Conservation (phyloP, 2,329 filamentous ascomycete species). For the Fusarium protoensiforme region DNA sequence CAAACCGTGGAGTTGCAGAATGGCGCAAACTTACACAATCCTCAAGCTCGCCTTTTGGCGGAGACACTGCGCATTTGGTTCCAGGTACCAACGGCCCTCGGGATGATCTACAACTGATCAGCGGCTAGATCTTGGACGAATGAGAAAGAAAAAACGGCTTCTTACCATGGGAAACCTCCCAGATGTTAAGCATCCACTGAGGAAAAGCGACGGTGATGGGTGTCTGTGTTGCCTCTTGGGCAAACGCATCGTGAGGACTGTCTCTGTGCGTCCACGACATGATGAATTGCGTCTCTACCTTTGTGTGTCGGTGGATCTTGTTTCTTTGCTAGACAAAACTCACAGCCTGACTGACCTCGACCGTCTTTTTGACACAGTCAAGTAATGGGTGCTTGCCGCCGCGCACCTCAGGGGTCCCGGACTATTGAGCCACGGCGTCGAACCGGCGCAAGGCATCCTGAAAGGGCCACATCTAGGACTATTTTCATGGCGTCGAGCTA, state of each 20-base stretch:
- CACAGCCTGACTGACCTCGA: background rate
- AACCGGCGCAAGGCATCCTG: background rate
- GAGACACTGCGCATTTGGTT: slow-evolving; percentile 35
- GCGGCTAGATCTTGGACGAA: background rate
- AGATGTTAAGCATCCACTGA: slow-evolving; percentile 43
- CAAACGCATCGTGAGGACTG: slow-evolving; percentile 39
- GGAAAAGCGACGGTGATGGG: slow-evolving; percentile 31
- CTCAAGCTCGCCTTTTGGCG: slow-evolving; percentile 39
- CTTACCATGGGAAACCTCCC: slow-evolving; percentile 39
- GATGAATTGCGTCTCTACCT: background rate
- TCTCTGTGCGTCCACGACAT: slow-evolving; percentile 45
- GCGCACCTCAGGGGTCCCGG: background rate
- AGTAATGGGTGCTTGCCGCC: background rate
- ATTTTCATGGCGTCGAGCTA: slow-evolving; percentile 1
- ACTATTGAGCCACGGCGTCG: background rate
- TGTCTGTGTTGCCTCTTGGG: slow-evolving; percentile 35
- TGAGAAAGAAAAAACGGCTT: accelerated
- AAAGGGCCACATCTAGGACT: slow-evolving; percentile 7
- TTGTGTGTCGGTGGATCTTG: background rate
- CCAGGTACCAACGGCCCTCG: slow-evolving; percentile 41
- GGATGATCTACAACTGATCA: slow-evolving; percentile 35
- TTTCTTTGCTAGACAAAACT: background rate
- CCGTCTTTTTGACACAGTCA: slow-evolving; percentile 8
- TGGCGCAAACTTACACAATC: slow-evolving; percentile 42
- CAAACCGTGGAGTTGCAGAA: background rate